Base-by-base conservation (phyloP, 805 yeast species). In the Starmerella etchellsii region DNA sequence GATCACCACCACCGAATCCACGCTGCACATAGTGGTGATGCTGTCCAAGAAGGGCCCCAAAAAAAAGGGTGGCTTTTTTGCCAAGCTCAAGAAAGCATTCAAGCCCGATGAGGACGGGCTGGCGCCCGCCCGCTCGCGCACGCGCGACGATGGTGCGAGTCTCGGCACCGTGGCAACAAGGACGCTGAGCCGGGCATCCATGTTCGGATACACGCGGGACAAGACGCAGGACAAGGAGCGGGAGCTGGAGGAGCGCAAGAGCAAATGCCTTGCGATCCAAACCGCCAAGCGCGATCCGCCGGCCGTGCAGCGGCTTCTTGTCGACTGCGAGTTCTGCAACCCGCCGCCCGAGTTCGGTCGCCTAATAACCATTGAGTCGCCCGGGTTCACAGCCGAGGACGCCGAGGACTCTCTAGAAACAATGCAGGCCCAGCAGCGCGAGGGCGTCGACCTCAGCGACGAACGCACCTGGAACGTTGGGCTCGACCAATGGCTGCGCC, bases 401-500 rank as follows among this genome's bases (percentile, higher is more conserved):
- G 37, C 41, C n/a, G 22, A 14, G 18, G 44, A 39, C 18, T 19
- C 42, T 18, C 46, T 44, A 5, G 26, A 20, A 31, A 25, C 54
- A 45, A 23, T 42, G 16, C 39, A 37, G 34, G 20, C 19, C 4
- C 28, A 33, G 22, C 23, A 37, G 42, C 50, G 48, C 11, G 50
- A 16, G 43, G 40, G 23, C 33, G 43, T 47, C 20, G 52, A 41
- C 31, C 44, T 37, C 2, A 50, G 47, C 8, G 54, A 54, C 16
- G 65, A 60, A 34, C 63, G 57, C 34, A 68, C 70, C 10, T 72
- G 73, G 53, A 55, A 53, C 31, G 61, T 67, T 3, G 91, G 84
- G 8, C 69, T 70, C 31, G 61, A 61, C 11, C 66, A 81, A 33
- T 87, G 95, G 95, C 70, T 71, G 38, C 60, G 66, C 35, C 73